phyloP scores from a whole-genome alignment of 305 asterid species.

The Coffea humblotiana region DNA sequence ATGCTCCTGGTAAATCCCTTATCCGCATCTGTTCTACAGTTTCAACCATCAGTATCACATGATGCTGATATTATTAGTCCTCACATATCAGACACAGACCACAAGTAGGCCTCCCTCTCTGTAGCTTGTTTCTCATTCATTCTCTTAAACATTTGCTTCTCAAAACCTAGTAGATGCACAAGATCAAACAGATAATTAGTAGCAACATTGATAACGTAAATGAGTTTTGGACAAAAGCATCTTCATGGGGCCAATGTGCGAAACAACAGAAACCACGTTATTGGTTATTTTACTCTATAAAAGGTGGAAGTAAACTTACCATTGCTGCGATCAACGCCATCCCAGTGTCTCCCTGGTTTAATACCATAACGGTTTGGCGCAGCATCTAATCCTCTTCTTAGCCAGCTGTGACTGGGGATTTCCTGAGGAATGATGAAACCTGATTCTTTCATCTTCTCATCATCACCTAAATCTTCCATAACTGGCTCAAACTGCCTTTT shows the following conservation, averaged over 20 bases:
- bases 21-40: too few relatives aligned
- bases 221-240: background rate
- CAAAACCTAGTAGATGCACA: slow-evolving; percentile 49
- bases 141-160: slow-evolving; percentile 64
- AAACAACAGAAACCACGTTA: too few relatives aligned
- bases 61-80: too few relatives aligned
- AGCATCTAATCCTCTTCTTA: slow-evolving; percentile 62
- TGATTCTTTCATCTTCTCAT: slow-evolving; percentile 76
- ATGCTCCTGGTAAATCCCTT: too few relatives aligned
- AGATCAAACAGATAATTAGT: background rate
- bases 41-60: too few relatives aligned
- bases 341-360: slow-evolving; percentile 93
- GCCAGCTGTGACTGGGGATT: slow-evolving; percentile 82
- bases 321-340: slow-evolving; percentile 81
- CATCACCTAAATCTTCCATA: slow-evolving; percentile 64
- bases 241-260: background rate
- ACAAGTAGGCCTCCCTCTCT: slow-evolving; percentile 68
- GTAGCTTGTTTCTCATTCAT: slow-evolving; percentile 69
- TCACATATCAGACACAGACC: slow-evolving; percentile 86
- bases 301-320: slow-evolving; percentile 37
- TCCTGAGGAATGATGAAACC: slow-evolving; percentile 86
- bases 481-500: slow-evolving; percentile 51
- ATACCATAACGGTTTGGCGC: slow-evolving; percentile 84
- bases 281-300: background rate
- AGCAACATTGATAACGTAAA: background rate